A percentile compares a stretch with the other conserved stretches of the same genome.
Conservation (phyloP, 345 rosid species). For the Psidium guajava region DNA sequence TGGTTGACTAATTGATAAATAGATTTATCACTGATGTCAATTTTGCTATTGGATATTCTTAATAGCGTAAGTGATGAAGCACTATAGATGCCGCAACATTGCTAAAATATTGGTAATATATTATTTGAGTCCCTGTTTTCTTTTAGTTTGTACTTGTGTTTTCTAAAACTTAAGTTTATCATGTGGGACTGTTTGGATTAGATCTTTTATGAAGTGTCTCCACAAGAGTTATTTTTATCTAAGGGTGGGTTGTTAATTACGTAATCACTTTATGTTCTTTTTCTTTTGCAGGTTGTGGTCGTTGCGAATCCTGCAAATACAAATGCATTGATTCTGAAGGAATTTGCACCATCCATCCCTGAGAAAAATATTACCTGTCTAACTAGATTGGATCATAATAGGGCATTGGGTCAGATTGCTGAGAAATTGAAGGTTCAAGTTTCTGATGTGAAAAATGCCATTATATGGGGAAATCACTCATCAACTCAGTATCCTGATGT, state of each 20-base stretch:
- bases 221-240: background rate
- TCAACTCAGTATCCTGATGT: slow-evolving; percentile 98
- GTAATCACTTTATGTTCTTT: background rate
- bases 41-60: background rate
- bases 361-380: slow-evolving; percentile 89
- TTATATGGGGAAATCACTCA: slow-evolving; percentile 99
- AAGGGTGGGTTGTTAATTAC: background rate
- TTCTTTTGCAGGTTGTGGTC: slow-evolving; percentile 67
- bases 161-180: background rate
- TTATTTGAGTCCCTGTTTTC: background rate
- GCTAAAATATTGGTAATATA: background rate
- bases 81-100: background rate
- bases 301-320: slow-evolving; percentile 99
- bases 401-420: slow-evolving; percentile 96
- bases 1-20: background rate
- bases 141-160: background rate
- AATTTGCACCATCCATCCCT: slow-evolving; percentile 91
- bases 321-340: slow-evolving; percentile 94
- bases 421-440: slow-evolving; percentile 86
- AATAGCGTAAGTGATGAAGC: background rate
- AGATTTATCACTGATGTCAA: background rate
- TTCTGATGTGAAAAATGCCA: slow-evolving; percentile 83
- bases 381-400: slow-evolving; percentile 95
- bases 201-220: background rate
- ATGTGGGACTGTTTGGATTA: background rate